Conservation (phyloP, 2,329 filamentous ascomycete species). For the Aspergillus bombycis region DNA sequence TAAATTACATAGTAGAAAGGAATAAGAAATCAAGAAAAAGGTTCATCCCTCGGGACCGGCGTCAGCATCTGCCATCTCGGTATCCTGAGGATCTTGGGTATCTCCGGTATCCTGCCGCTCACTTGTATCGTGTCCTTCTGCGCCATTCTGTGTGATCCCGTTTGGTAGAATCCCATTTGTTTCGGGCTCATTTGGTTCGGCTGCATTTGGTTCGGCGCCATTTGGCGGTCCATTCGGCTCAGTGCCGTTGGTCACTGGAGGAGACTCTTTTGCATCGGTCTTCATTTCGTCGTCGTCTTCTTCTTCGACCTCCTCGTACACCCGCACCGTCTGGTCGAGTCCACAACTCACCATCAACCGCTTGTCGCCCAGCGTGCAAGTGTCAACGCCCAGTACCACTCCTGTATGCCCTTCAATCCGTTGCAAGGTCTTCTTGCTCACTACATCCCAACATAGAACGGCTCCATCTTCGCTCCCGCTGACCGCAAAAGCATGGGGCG, state of each 20-base stretch:
- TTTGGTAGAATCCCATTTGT: neutral
- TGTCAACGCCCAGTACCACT: conserved; percentile 62
- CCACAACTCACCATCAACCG: conserved; percentile 64
- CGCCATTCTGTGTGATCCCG: neutral
- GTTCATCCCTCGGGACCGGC: neutral
- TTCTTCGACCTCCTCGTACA: conserved; percentile 58
- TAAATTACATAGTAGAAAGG: conserved; percentile 1
- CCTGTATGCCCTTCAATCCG: conserved; percentile 60
- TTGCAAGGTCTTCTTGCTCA: conserved; percentile 81
- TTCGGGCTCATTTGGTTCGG: neutral
- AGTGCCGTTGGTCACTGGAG: neutral
- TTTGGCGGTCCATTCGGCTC: neutral
- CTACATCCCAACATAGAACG: conserved; percentile 88
- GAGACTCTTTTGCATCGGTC: neutral
- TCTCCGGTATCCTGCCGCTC: neutral
- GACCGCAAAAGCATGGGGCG: conserved; percentile 66
- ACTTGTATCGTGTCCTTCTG: neutral
- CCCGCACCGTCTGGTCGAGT: conserved; percentile 62
- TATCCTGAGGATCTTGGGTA: conserved; percentile 3
- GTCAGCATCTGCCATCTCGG: neutral
- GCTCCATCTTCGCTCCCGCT: conserved; percentile 87
- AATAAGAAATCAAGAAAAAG: neutral
- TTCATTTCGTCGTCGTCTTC: conserved; percentile 1
- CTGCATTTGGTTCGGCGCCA: neutral
- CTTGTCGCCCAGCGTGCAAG: conserved; percentile 55